Evolutionary conservation across 352 stramenopile species (phyloP).

Genomic region (Phytophthora agathidicida): DNA sequence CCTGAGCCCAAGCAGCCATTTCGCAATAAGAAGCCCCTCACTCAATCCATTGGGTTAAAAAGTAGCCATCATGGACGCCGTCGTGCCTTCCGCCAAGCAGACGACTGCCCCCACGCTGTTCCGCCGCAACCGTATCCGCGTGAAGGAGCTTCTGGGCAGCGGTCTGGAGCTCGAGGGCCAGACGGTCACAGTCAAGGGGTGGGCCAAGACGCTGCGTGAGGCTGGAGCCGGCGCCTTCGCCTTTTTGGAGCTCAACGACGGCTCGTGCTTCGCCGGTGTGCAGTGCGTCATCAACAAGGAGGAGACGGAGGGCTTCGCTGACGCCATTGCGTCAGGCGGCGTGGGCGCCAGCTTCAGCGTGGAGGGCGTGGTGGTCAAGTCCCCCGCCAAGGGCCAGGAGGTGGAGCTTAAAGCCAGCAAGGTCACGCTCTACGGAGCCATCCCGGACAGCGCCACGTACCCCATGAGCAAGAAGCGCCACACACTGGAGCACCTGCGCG

Average conservation of each 20-base stretch:
- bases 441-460: slow-evolving; percentile 90
- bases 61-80: slow-evolving; percentile 46
- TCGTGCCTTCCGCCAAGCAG: slow-evolving; percentile 46
- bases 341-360: slow-evolving; percentile 88
- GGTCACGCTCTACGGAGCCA: slow-evolving; percentile 84
- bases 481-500: slow-evolving; percentile 93
- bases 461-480: slow-evolving; percentile 94
- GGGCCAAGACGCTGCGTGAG: slow-evolving; percentile 92
- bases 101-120: slow-evolving; percentile 69
- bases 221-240: slow-evolving; percentile 90
- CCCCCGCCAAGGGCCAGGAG: slow-evolving; percentile 89
- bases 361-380: slow-evolving; percentile 86
- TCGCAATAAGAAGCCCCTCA: slow-evolving; percentile 12
- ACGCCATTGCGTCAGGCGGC: slow-evolving; percentile 76
- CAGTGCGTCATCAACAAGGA: slow-evolving; percentile 89
- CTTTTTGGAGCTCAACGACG: slow-evolving; percentile 97
- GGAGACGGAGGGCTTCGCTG: slow-evolving; percentile 83
- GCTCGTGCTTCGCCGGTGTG: slow-evolving; percentile 87
- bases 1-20: slow-evolving; percentile 29
- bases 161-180: slow-evolving; percentile 77
- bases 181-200: slow-evolving; percentile 93
- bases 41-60: slow-evolving; percentile 14
- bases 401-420: slow-evolving; percentile 93
- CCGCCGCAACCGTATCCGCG: slow-evolving; percentile 80
- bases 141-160: slow-evolving; percentile 81